These are phyloP conservation scores for Sporisorium graminicola DNA, from an alignment of 1,284 basidiomycete genomes.

Conservation along the genomic window DNA sequence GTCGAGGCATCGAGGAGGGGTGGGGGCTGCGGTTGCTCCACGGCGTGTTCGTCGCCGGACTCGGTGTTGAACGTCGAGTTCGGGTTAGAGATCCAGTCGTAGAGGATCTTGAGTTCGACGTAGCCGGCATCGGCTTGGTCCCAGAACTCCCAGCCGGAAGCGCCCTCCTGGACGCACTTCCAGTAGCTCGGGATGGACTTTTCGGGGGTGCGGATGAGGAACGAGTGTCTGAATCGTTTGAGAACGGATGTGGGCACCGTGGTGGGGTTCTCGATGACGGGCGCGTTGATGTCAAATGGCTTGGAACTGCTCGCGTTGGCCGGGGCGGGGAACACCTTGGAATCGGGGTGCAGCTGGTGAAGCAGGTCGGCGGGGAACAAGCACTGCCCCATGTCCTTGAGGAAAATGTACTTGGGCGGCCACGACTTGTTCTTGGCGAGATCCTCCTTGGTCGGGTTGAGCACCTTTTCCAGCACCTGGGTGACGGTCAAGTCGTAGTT, in stretches of 20 bases:
- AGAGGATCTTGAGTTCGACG: constrained; percentile 60
- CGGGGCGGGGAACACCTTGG: constrained; percentile 55
- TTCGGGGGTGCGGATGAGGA: constrained; percentile 66
- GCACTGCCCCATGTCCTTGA: constrained; percentile 68
- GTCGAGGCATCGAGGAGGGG: constrained; percentile 61
- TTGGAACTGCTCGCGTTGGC: constrained; percentile 3
- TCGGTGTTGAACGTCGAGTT: constrained; percentile 60
- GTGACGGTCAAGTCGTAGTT: constrained; percentile 55
- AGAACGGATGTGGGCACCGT: constrained; percentile 60
- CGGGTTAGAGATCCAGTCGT: constrained; percentile 65
- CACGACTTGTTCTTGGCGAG: constrained; percentile 36
- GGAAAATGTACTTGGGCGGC: constrained; percentile 59
- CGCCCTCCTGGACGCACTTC: constrained; percentile 64
- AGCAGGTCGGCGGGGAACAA: constrained; percentile 55
- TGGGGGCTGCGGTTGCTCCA: constrained; percentile 56
- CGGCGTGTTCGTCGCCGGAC: constrained; percentile 25
- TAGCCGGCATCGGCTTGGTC: constrained; percentile 64
- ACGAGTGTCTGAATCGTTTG: constrained; percentile 64
- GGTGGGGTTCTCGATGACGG: constrained; percentile 67
- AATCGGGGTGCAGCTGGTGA: constrained; percentile 56
- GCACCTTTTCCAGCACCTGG: constrained; percentile 43
- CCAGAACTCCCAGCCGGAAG: constrained; percentile 65
- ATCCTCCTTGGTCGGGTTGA: constrained; percentile 44
- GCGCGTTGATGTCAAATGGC: constrained; percentile 28
- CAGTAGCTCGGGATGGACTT: constrained; percentile 65